A percentile compares a stretch with the other conserved stretches of the same genome.
phyloP scores from a whole-genome alignment of 306 rosid genomes.

The Trifolium fragiferum region DNA sequence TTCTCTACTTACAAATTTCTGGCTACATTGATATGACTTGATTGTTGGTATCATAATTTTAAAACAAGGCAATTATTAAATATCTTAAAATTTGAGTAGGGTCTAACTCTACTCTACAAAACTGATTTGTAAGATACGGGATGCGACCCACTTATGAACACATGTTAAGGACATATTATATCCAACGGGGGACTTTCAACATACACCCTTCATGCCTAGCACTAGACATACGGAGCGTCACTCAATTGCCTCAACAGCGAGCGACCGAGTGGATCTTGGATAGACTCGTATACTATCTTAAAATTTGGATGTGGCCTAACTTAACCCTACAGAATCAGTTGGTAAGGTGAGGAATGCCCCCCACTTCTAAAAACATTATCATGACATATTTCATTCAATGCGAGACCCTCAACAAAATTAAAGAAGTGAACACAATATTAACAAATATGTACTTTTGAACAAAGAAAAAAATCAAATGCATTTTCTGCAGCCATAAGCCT shows the following conservation, averaged over 20 bases:
- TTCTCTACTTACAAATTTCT: slow-evolving; percentile 10
- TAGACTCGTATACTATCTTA: background rate
- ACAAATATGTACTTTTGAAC: background rate
- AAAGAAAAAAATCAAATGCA: background rate
- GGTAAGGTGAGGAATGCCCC: background rate
- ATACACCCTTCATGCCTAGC: background rate
- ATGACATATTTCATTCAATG: background rate
- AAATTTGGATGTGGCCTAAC: background rate
- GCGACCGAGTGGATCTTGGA: background rate
- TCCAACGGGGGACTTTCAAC: background rate
- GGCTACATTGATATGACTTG: slow-evolving; percentile 3
- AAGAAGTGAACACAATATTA: slow-evolving; percentile 6
- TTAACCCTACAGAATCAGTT: background rate
- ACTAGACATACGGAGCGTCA: background rate
- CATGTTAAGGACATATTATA: background rate
- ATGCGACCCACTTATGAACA: background rate
- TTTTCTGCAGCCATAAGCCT: background rate
- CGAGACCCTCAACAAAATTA: slow-evolving; percentile 1
- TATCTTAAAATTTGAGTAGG: too few species aligned
- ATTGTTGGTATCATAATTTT: slow-evolving; percentile 10
- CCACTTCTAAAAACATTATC: background rate
- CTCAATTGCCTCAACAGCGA: background rate
- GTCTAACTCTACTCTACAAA: too few species aligned
- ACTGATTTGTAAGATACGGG: background rate
- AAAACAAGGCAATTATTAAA: background rate